phyloP scores from a whole-genome alignment of 371 early-diverging fungal species.

The Catenaria anguillulae region DNA sequence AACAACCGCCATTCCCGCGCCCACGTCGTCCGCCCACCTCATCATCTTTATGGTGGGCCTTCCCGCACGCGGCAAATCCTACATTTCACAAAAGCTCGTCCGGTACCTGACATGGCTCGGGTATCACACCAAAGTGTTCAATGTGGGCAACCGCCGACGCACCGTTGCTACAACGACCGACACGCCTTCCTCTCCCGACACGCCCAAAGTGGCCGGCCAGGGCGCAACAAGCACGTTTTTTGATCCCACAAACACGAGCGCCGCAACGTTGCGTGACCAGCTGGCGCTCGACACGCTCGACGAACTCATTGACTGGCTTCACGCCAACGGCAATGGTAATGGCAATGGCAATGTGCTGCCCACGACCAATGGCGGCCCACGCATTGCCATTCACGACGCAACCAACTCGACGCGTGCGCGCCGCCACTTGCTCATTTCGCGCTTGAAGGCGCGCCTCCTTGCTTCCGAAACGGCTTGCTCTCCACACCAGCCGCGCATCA shows the following conservation, averaged over 20 bases:
- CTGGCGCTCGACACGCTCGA: constrained; percentile 63
- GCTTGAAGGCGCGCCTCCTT: constrained; percentile 5
- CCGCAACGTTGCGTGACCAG: constrained; percentile 47
- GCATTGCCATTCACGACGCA: constrained; percentile 80
- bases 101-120: constrained; percentile 57
- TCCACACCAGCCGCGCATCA: constrained; percentile 15
- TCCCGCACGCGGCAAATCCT: constrained; percentile 78
- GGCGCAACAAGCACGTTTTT: constrained; percentile 34
- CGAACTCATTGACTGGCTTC: constrained; percentile 63
- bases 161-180: constrained; percentile 17
- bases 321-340: no score
- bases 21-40: background rate
- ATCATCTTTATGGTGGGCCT: constrained; percentile 47
- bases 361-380: no score
- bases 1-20: background rate
- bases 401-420: constrained; percentile 67
- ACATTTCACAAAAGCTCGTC: constrained; percentile 69
- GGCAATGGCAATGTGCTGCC: no score
- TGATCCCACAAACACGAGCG: constrained; percentile 58
- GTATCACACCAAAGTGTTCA: constrained; percentile 57
- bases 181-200: no score
- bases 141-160: constrained; percentile 72
- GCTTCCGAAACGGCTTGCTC: no score
- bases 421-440: constrained; percentile 22
- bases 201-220: constrained; percentile 7